Evolutionary conservation across 257 asterid genomes (phyloP), one percentile per base, ranked within the genome.

Genomic region (Cruciata laevipes): DNA sequence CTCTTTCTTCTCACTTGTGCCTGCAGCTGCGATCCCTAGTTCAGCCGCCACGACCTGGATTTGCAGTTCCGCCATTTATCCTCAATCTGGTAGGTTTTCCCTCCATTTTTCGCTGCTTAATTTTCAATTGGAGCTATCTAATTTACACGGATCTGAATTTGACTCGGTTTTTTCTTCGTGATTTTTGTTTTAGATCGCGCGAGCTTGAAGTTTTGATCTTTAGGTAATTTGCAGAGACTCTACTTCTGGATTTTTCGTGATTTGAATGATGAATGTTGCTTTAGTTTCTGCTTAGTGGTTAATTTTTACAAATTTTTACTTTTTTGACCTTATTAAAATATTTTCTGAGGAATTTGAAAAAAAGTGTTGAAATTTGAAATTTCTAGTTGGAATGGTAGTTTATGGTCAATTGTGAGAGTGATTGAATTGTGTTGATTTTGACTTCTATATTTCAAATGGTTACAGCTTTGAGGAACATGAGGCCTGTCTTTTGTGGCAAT

Each of bases 401-500:
- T 38, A 7, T 42, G 51, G 51, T 42, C 51, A 47, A 47, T 8
- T 5, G 8, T 42, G 51, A 11, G 51, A 42, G 51, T 12, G 51
- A 13, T 42, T 13, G 32, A 6, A 20, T 20, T 31, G 14, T 7
- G 4, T 17, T 25, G 35, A n/a, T 32, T 61, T 25, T 64, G 40
- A 60, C 63, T 30, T 51, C 11, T 10, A 33, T 21, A 18, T 25
- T 23, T 40, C 47, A n/a, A 20, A 6, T 56, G 6, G 37, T 40
- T 13, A 65, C 9, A 65, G 38, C 56, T 65, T 30, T 21, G 33
- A 61, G 33, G 69, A 79, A 74, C 66, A 92, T 86, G 91, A 87
- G 73, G 90, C 89, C 93, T 57, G 55, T 92, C 73, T 92, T 89
- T 78, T 87, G 95, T 76, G 98, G 97, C 47, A 92, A 92, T 81